A percentile compares a stretch with the other conserved stretches of the same genome.
phyloP scores from a whole-genome alignment of 768 basidiomycete species.

The Rhodotorula kratochvilovae region DNA sequence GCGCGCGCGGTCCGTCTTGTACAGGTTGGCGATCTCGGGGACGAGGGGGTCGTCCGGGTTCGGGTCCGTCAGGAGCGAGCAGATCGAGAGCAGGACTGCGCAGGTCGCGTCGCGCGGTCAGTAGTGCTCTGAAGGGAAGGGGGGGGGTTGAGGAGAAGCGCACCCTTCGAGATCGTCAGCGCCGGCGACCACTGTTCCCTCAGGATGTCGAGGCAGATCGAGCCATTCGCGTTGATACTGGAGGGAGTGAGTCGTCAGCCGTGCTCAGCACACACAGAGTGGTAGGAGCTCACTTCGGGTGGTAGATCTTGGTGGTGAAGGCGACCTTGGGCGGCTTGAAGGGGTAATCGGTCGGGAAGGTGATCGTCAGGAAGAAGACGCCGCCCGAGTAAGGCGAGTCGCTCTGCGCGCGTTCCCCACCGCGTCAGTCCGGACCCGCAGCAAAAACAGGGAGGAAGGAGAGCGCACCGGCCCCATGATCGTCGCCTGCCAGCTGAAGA shows the following conservation, averaged over 20 bases:
- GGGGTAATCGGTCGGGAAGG: slow-evolving; percentile 95
- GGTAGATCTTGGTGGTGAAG: slow-evolving; percentile 99
- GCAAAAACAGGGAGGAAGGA: neutral
- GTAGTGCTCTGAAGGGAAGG: neutral
- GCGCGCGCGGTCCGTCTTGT: slow-evolving; percentile 96
- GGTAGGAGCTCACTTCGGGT: slow-evolving; percentile 62
- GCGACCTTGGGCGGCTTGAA: slow-evolving; percentile 99
- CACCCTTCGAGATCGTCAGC: slow-evolving; percentile 97
- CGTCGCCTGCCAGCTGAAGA: slow-evolving; percentile 82
- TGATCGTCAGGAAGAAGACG: slow-evolving; percentile 95
- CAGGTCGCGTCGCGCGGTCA: neutral
- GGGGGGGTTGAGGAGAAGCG: slow-evolving; percentile 34
- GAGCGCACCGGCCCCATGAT: slow-evolving; percentile 97
- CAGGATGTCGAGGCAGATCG: slow-evolving; percentile 96
- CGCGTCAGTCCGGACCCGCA: neutral
- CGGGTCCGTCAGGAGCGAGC: slow-evolving; percentile 98
- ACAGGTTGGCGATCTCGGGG: slow-evolving; percentile 88
- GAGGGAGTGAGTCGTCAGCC: neutral
- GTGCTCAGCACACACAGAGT: too few relatives aligned
- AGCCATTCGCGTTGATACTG: slow-evolving; percentile 96
- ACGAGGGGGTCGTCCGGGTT: slow-evolving; percentile 99
- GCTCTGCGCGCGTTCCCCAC: slow-evolving; percentile 54
- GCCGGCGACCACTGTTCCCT: slow-evolving; percentile 99
- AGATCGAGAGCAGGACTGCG: slow-evolving; percentile 89
- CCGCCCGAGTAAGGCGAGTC: slow-evolving; percentile 98